Base-by-base conservation (phyloP, 495 filamentous ascomycete genomes). In the Aspergillus ellipticus region DNA sequence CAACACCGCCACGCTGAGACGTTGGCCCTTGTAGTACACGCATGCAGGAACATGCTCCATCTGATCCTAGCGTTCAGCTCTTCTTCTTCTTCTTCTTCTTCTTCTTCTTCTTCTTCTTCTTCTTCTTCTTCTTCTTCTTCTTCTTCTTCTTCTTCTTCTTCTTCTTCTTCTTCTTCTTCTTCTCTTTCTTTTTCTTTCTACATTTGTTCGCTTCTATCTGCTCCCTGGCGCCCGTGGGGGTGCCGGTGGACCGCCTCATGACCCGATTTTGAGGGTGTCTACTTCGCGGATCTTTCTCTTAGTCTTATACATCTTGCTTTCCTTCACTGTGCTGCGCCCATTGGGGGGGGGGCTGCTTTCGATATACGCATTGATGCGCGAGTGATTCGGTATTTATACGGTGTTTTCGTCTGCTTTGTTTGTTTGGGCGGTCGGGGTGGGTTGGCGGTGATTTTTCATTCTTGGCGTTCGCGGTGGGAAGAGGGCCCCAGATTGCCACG, bases 401-500 rank as follows among this genome's bases (percentile, higher is more conserved):
- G 50, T 24, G 50, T 21, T 45, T 7, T 6, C 21, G 24, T 55
- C 49, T 13, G 4, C 13, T 20, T 46, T 19, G 1, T 51, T 41
- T 51, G 10, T 16, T 15, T 48, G 33, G 26, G 17, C 41, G 20
- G 24, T 49, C 50, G 17, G 17, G 21, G 13, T 33, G 35, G 7
- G 41, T 46, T 56, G 39, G 17, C 8, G 17, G 11, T 54, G 29
- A 1, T 16, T 51, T 51, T 26, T 29, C 11, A 13, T 33, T n/a
- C n/a, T n/a, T 51, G 65, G 65, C 66, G 66, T 72, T 66, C 60
- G 51, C 58, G 42, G 33, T 62, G 64, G 24, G 56, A 49, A 49
- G 53, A 56, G 64, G 56, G 60, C 64, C 61, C 70, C 71, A 74
- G 62, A 74, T 57, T 74, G 71, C 52, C 57, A 66, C 53, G 59